Conservation (phyloP, 495 filamentous ascomycete genomes). For the Hamigera avellanea region DNA sequence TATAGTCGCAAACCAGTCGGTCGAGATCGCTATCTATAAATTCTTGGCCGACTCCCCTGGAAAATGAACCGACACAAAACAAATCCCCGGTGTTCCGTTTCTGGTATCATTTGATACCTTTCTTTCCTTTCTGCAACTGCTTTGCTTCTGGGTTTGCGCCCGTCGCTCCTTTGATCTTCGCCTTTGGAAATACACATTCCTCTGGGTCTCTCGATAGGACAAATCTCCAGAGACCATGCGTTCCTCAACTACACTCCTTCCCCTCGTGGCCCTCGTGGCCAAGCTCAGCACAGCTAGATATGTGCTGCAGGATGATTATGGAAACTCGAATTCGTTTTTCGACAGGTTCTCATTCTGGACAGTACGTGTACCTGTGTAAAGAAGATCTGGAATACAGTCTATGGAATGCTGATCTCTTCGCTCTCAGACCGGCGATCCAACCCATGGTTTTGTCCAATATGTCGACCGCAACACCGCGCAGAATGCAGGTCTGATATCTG, state of each 20-base stretch:
- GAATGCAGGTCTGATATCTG: conserved; percentile 40
- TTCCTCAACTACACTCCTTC: neutral
- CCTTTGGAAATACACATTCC: conserved; percentile 1
- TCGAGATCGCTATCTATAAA: too few species aligned
- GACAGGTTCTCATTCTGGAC: conserved; percentile 42
- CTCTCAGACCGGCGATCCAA: conserved; percentile 43
- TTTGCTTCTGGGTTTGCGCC: too few species aligned
- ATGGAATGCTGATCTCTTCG: too few species aligned
- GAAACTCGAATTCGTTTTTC: conserved; percentile 33
- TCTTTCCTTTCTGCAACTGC: too few species aligned
- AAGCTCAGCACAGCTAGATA: conserved; percentile 35
- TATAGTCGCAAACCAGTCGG: too few species aligned
- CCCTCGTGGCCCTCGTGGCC: conserved; percentile 27
- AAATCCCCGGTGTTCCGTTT: too few species aligned
- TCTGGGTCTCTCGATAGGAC: neutral
- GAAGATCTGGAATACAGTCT: conserved; percentile 15
- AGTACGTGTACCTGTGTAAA: conserved; percentile 13
- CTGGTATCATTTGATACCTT: too few species aligned
- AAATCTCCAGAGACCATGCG: neutral
- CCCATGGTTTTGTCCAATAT: conserved; percentile 58
- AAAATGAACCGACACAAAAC: too few species aligned
- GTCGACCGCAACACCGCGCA: conserved; percentile 40
- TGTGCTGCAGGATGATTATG: conserved; percentile 35
- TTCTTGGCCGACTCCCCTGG: too few species aligned
- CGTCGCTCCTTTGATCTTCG: too few species aligned